These are phyloP conservation scores for Umbelopsis isabellina DNA, from an alignment of 192 early-diverging fungal genomes.

Conservation along the genomic window DNA sequence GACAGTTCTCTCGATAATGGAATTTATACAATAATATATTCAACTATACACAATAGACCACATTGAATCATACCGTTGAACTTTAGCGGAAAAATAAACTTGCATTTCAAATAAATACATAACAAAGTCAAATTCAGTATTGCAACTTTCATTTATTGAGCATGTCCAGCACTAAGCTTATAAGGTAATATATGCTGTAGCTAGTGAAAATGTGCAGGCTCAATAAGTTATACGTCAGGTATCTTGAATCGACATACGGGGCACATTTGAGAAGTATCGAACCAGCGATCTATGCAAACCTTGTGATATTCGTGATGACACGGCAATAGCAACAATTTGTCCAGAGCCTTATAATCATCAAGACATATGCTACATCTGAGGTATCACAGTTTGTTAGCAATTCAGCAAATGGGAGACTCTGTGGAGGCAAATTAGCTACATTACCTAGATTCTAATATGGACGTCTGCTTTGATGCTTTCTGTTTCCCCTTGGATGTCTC, in stretches of 20 bases:
- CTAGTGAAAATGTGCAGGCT: no score
- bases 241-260: neutral
- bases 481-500: constrained; percentile 6
- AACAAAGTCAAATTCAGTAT: neutral
- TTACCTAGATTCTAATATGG: neutral
- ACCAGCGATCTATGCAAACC: constrained; percentile 12
- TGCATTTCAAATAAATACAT: constrained; percentile 9
- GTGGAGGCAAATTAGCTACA: no score
- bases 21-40: neutral
- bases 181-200: neutral
- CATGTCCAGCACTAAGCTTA: neutral
- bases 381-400: neutral
- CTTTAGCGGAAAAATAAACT: neutral
- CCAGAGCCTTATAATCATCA: neutral
- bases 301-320: constrained; percentile 13
- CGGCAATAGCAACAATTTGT: neutral
- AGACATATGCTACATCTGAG: constrained; percentile 6
- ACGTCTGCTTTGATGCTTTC: neutral
- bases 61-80: constrained; percentile 8
- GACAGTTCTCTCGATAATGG: constrained; percentile 23
- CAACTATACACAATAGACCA: neutral
- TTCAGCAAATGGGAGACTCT: no score
- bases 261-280: constrained; percentile 14
- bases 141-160: neutral
- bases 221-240: neutral